phyloP scores from a whole-genome alignment of 2,329 filamentous ascomycete species.

The Fusarium acutatum region DNA sequence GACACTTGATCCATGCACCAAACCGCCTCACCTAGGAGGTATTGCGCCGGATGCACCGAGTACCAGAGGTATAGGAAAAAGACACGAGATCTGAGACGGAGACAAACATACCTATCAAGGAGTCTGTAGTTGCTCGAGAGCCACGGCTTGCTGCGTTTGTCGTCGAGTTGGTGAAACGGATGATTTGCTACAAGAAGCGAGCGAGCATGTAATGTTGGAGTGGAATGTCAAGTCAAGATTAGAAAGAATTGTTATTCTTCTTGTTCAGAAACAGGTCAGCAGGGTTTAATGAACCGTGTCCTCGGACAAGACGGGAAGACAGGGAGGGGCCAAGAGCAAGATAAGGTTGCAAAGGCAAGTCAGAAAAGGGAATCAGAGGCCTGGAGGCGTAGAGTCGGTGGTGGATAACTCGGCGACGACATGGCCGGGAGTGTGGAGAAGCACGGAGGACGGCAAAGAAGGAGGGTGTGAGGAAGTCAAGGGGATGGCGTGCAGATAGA shows the following conservation, averaged over 20 bases:
- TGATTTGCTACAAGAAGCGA: constrained; percentile 32
- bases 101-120: constrained; percentile 38
- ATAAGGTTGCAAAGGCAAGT: constrained; percentile 43
- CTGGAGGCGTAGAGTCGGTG: constrained; percentile 36
- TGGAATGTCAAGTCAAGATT: neutral
- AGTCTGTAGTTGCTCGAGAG: constrained; percentile 21
- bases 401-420: constrained; percentile 48
- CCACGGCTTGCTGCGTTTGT: constrained; percentile 32
- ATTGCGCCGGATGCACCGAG: constrained; percentile 41
- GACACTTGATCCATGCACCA: constrained; percentile 45
- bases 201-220: constrained; percentile 14
- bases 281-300: constrained; percentile 35
- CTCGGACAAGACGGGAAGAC: constrained; percentile 31
- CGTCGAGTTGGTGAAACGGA: constrained; percentile 30
- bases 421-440: constrained; percentile 45
- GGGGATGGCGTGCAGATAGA: constrained; percentile 14
- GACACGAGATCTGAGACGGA: constrained; percentile 37
- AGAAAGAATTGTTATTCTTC: neutral
- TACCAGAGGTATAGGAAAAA: constrained; percentile 28
- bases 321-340: constrained; percentile 38
- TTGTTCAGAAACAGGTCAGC: constrained; percentile 21
- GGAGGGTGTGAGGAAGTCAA: constrained; percentile 30
- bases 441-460: constrained; percentile 42
- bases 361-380: constrained; percentile 37
- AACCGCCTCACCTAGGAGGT: constrained; percentile 42